These are phyloP conservation scores for Podospora didyma DNA, from an alignment of 495 filamentous ascomycete species.

Conservation along the genomic window DNA sequence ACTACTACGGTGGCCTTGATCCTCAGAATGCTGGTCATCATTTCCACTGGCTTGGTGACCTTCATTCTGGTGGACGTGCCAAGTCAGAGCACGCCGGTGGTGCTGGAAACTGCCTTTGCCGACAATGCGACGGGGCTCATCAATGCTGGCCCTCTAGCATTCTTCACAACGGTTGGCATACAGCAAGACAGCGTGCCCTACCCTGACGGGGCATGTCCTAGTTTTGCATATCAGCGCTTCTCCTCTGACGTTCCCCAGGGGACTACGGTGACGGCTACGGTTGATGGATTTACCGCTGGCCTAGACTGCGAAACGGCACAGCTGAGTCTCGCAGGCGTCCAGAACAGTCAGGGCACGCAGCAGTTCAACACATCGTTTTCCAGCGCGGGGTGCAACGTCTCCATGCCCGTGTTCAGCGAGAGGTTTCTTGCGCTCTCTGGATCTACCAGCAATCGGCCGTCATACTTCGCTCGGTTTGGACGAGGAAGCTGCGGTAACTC, in stretches of 20 bases:
- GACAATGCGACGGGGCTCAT: slow-evolving; percentile 12
- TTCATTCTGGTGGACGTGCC: slow-evolving; percentile 8
- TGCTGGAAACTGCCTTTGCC: slow-evolving; percentile 9
- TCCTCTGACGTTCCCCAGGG: slow-evolving; percentile 4
- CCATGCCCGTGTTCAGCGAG: slow-evolving; percentile 8
- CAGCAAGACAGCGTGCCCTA: slow-evolving; percentile 14
- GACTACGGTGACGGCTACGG: slow-evolving; percentile 13
- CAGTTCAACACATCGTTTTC: slow-evolving; percentile 15
- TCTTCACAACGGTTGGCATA: slow-evolving; percentile 18
- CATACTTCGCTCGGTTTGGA: slow-evolving; percentile 13
- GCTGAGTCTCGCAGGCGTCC: slow-evolving; percentile 9
- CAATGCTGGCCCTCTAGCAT: slow-evolving; percentile 13
- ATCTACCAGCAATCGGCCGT: slow-evolving; percentile 1
- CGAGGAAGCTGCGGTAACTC: slow-evolving; percentile 16
- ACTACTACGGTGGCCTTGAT: slow-evolving; percentile 12
- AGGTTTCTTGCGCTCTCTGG: neutral
- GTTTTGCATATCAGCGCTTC: slow-evolving; percentile 25
- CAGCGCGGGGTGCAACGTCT: slow-evolving; percentile 8
- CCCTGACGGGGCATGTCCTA: slow-evolving; percentile 14
- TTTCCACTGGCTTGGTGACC: slow-evolving; percentile 19
- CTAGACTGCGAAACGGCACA: slow-evolving; percentile 21
- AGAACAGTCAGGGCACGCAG: slow-evolving; percentile 1
- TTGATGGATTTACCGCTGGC: slow-evolving; percentile 21
- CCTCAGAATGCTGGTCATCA: slow-evolving; percentile 13
- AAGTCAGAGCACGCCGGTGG: slow-evolving; percentile 2